Evolutionary conservation across 495 filamentous ascomycete species (phyloP), one percentile per base, ranked within the genome.

Genomic region (Aspergillus homomorphus): DNA sequence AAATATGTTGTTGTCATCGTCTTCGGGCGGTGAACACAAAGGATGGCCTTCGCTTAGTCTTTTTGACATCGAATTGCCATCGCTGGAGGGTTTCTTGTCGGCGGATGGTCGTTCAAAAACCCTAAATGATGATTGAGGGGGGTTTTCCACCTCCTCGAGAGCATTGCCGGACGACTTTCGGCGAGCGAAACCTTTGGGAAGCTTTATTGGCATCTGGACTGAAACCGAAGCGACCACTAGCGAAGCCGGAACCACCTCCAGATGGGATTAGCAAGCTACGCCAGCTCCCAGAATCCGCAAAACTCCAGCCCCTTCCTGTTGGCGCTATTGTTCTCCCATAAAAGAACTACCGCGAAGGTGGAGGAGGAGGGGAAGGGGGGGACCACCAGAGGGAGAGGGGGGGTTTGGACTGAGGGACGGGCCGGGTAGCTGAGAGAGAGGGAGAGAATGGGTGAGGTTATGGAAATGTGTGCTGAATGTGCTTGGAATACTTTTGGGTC

Each of bases 81-180:
- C 80, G 30, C 80, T 81, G 59, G 82, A 78, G 1, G 82, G 82
- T 63, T 66, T 78, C 28, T 70, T 66, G 12, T 72, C 69, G 4
- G 64, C 59, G 23, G 77, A 73, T 8, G 80, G 76, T 46, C 83
- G 78, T 62, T 85, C 83, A 59, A 86, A 79, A 50, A 87, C 84
- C n/a, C 79, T 77, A 59, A 87, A 87, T 16, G 82, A 83, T 20
- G 77, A 63, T 46, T 78, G 72, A n/a, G 75, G 73, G 20, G 69
- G 68, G 20, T 76, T 71, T 56, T 81, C 72, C 26, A 72, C 70
- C 28, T 84, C 84, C 56, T 87, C 86, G 38, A 88, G 70, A 51
- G 74, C 77, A 71, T 86, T 87, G 33, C 81, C 84, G 62, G 83
- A 79, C 63, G 86, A 89, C 74, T 88, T 89, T 58, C 86, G 82